Evolutionary conservation across 208 protist genomes (phyloP), one percentile per base, ranked within the genome.

Genomic region (Trichomonas vaginalis): DNA sequence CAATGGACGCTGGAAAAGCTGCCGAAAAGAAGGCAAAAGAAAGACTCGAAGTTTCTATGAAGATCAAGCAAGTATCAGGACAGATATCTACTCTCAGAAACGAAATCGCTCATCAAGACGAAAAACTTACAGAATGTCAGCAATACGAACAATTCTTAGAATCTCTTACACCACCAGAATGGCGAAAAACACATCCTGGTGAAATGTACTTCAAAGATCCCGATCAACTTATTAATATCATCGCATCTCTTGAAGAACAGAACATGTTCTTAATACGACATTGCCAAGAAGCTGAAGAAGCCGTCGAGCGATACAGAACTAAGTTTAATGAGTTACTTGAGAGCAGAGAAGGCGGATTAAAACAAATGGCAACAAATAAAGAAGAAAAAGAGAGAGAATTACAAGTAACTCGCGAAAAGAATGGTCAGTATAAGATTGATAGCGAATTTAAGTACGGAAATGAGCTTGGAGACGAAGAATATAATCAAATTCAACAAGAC

Each of bases 221-320:
- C 0, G 10, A 39, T 0, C 86, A 92, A 92, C 10, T 92, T 6
- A 23, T 92, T 39, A 40, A 48, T 39, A 92, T 92, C 4, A 17
- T 92, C 6, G 45, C 42, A 56, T 45, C 23, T 9, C 45, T 92
- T 35, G 86, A 92, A 51, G 35, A 40, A 35, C 86, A 92, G 39
- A 92, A 92, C 86, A 92, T 92, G 86, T 92, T 92, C 37, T 39
- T 92, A 2, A 92, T 92, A 15, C 4, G 86, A 21, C 86, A 92
- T 32, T 92, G 86, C 45, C 86, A 92, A 32, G 86, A 92, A 92
- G 86, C 86, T 17, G 86, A 92, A 51, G 86, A 92, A 51, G 45
- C 45, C 0, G 86, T 92, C 3, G 86, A 92, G 45, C 40, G 86
- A 37, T 92, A 39, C n/a, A 48, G 35, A 39, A 21, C 42, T 8